These are phyloP conservation scores for Penicillium steckii DNA, from an alignment of 495 filamentous ascomycete genomes.

Conservation along the genomic window DNA sequence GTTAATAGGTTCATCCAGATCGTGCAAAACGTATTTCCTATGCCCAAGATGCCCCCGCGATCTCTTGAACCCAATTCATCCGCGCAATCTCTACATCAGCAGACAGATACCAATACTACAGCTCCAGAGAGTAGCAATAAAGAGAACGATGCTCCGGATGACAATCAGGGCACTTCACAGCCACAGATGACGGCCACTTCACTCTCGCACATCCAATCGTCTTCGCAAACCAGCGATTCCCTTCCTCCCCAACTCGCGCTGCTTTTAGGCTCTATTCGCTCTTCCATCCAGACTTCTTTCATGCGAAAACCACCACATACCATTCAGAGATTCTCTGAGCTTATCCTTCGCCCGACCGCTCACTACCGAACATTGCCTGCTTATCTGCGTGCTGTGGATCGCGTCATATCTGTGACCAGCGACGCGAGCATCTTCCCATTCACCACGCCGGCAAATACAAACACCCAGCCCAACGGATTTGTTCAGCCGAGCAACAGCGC, in stretches of 20 bases:
- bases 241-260: constrained; percentile 64
- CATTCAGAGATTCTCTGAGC: constrained; percentile 87
- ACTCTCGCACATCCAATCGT: constrained; percentile 50
- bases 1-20: constrained; percentile 37
- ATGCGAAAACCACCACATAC: constrained; percentile 80
- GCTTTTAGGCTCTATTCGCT: constrained; percentile 64
- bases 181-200: constrained; percentile 24
- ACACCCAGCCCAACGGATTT: constrained; percentile 45
- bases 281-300: constrained; percentile 68
- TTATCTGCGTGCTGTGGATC: constrained; percentile 87
- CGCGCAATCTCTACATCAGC: constrained; percentile 32
- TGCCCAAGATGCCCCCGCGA: constrained; percentile 40
- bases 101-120: constrained; percentile 31
- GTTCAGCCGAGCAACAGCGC: constrained; percentile 33
- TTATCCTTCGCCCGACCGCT: constrained; percentile 70
- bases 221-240: constrained; percentile 36
- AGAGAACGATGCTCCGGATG: constrained; percentile 49
- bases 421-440: constrained; percentile 79
- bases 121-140: constrained; percentile 45
- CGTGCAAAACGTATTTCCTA: constrained; percentile 52
- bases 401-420: constrained; percentile 89
- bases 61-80: constrained; percentile 21
- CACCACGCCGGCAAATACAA: constrained; percentile 54
- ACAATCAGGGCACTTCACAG: constrained; percentile 28
- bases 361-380: constrained; percentile 80